Evolutionary conservation across 257 asterid species (phyloP), one percentile per base, ranked within the genome.

Genomic region (Penstemon newberryi): DNA sequence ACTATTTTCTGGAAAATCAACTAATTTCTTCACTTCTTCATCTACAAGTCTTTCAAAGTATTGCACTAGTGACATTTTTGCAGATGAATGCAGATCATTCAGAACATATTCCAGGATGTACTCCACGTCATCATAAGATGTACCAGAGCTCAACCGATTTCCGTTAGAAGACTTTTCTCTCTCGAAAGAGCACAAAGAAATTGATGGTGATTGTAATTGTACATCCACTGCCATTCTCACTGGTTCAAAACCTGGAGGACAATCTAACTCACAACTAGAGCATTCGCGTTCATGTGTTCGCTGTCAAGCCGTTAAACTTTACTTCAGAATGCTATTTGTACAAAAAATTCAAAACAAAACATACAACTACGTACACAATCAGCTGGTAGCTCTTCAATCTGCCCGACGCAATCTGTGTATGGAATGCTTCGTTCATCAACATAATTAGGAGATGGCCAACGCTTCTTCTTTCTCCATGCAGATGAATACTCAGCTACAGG

Each of bases 231-330:
- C 59, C 71, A 41, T 79, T 75, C 71, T 70, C 65, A 55, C 65
- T 44, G 76, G 80, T 72, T 74, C 92, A 77, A 88, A 93, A 70
- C 96, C 99, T 15, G 97, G 97, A 70, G 97, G 97, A 39, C 78
- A 85, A 66, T 85, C 95, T 62, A 69, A 77, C 77, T 88, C 90
- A 55, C 81, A 70, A 64, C 60, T 72, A 55, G 82, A 77, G 44
- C 80, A 56, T 59, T 85, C 88, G 74, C 75, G 90, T 69, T 78
- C 78, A 7, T 41, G 65, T 13, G 56, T 66, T 73, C 74, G 79
- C 94, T 82, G 87, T 70, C 69, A 80, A 79, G 70, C 72, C 79
- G 79, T 70, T 52, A 38, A 60, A 76, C 68, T 45, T 39, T 38
- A 70, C 13, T 71, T 79, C 60, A 75, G 71, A 79, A 62, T 40